Base-by-base conservation (phyloP, 345 rosid genomes). In the Camelina neglecta region DNA sequence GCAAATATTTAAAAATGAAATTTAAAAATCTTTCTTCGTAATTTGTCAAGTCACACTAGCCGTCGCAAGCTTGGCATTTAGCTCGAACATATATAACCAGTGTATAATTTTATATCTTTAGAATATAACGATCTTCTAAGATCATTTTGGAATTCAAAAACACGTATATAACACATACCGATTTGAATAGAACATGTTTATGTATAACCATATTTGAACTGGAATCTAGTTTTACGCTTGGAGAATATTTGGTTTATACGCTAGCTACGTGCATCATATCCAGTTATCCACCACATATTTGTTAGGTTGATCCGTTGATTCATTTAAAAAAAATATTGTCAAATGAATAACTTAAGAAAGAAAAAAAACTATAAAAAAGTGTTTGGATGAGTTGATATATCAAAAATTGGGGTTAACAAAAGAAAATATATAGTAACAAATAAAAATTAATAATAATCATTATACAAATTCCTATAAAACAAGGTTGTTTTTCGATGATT, bases 21-120 rank as follows among this genome's bases (percentile, higher is more conserved):
- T 63, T 64, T n/a, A 23, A 8, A 44, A 64, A n/a, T 10, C 2
- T 26, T 26, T 44, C 53, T 23, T 62, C 7, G 4, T 15, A 63
- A 26, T 21, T 41, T 62, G 7, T 15, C 21, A 16, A 36, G 11
- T 56, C 38, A 29, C 9, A 39, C 38, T 29, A 56, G 60, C 60
- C 42, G 31, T 41, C 51, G 45, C 20, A 42, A 42, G 53, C 38
- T 63, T 44, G 54, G 2, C 66, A 63, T 24, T 13, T 24, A 63
- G 53, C 23, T 62, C 36, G 42, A 42, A 21, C 51, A 24, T 36
- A 36, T 38, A 38, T 13, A 13, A 8, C 67, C 15, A 24, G 12
- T 26, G 23, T 21, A 53, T 53, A 21, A 2, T 24, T 24, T 12
- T 54, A 12, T 6, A 11, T 54, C 59, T 11, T 12, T 31, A 24